These are phyloP conservation scores for Yamadazyma diospyri DNA, from an alignment of 1,139 yeast genomes.

Conservation along the genomic window DNA sequence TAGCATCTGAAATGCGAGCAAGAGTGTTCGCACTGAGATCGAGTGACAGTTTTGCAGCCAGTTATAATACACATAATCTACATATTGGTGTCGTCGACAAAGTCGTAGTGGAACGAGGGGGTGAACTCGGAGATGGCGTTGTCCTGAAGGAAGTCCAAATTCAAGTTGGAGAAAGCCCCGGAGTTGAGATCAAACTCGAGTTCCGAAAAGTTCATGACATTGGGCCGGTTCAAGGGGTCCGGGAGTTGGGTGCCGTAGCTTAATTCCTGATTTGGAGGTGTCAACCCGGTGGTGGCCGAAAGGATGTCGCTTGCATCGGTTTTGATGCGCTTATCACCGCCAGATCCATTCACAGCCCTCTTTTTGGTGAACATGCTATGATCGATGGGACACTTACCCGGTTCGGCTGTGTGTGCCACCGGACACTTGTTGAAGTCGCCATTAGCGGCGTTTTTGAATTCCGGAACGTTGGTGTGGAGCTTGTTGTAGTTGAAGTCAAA, in stretches of 20 bases:
- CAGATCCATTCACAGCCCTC: neutral
- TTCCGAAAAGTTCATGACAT: neutral
- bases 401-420: constrained; percentile 20
- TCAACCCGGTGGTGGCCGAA: neutral
- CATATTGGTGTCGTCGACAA: neutral
- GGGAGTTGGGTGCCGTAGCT: neutral
- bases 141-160: constrained; percentile 33
- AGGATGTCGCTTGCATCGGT: neutral
- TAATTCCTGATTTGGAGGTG: neutral
- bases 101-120: neutral
- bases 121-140: constrained; percentile 12
- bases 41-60: too few species aligned
- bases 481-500: constrained; percentile 32
- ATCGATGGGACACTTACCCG: constrained; percentile 34
- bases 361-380: constrained; percentile 17
- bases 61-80: too few species aligned
- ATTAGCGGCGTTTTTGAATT: constrained; percentile 16
- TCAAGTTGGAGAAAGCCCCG: constrained; percentile 18
- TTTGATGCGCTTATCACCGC: neutral
- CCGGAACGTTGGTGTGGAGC: constrained; percentile 34
- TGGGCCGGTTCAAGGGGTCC: neutral
- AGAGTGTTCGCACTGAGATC: too few species aligned
- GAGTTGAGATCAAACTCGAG: neutral
- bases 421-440: constrained; percentile 24
- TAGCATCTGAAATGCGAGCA: neutral